These are phyloP conservation scores for Helicocarpus griseus DNA, from an alignment of 2,329 filamentous ascomycete genomes.

Conservation along the genomic window DNA sequence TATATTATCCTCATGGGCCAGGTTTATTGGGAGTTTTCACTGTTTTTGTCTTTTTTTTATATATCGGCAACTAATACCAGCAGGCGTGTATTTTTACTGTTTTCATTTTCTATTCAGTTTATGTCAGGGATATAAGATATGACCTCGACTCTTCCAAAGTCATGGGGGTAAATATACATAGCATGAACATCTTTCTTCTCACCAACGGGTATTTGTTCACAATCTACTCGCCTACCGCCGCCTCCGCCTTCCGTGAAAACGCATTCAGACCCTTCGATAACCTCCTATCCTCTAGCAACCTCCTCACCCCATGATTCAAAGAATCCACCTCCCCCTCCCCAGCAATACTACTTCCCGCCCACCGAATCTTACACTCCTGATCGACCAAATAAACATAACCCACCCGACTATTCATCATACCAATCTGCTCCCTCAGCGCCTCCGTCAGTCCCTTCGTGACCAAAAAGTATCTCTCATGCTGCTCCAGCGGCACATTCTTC, in stretches of 20 bases:
- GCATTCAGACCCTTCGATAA: conserved; percentile 4
- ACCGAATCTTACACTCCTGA: conserved; percentile 76
- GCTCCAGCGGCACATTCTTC: conserved; percentile 36
- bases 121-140: neutral
- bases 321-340: conserved; percentile 32
- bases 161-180: neutral
- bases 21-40: neutral
- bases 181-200: neutral
- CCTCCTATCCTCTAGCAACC: conserved; percentile 33
- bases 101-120: conserved; percentile 4
- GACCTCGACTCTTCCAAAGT: neutral
- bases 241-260: neutral
- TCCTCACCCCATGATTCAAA: conserved; percentile 33
- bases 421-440: conserved; percentile 49
- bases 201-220: neutral
- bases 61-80: conserved; percentile 1
- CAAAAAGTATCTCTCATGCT: conserved; percentile 51
- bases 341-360: conserved; percentile 65
- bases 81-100: neutral
- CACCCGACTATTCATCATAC: conserved; percentile 77
- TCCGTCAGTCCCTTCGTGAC: conserved; percentile 49
- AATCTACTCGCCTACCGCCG: conserved; percentile 9
- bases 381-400: conserved; percentile 92
- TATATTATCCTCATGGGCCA: neutral
- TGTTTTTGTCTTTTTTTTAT: neutral